Evolutionary conservation across 2,329 filamentous ascomycete genomes (phyloP), one percentile per base, ranked within the genome.

Genomic region (Fusarium subglutinans): DNA sequence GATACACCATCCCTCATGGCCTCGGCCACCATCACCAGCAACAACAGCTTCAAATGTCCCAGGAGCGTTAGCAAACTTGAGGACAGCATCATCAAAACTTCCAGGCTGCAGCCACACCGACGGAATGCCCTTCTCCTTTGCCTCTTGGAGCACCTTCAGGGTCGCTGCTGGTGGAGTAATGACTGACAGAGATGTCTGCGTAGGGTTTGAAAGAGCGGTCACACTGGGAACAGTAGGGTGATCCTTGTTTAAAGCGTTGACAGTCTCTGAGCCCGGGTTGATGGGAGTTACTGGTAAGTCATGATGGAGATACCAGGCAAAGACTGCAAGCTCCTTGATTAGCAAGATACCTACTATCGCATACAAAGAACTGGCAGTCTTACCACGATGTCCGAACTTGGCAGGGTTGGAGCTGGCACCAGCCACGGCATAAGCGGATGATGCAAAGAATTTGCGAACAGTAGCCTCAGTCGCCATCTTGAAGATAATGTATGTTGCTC

Each of bases 41-140:
- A 94, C 92, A 41, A 94, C 92, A 43, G 91, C 90, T 74, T 90
- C 85, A 78, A 96, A 98, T 24, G 83, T 84, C 11, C 82, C 84
- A 73, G 92, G 85, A 69, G 79, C 82, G 28, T 87, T 85, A 7
- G 94, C 94, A 81, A 89, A 95, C 45, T 88, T 84, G 71, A 98
- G 80, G 28, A 94, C 92, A 66, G 90, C 90, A 58, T 93, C 90
- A 80, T 98, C 91, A 80, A 93, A 98, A 22, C 91, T 95, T 2
- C 96, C 96, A 0, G 96, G 96, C 84, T 98, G 96, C 74, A 98
- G 84, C 93, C 94, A 98, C 10, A 98, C 91, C 33, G 93, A 89
- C 24, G 90, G 88, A 50, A 97, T 85, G 7, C 95, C 92, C 17
- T 93, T 86, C 63, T 89, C 86, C 82, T 91, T 93, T 1, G 96